Base-by-base conservation (phyloP, 2,329 filamentous ascomycete species). In the Claviceps capensis region DNA sequence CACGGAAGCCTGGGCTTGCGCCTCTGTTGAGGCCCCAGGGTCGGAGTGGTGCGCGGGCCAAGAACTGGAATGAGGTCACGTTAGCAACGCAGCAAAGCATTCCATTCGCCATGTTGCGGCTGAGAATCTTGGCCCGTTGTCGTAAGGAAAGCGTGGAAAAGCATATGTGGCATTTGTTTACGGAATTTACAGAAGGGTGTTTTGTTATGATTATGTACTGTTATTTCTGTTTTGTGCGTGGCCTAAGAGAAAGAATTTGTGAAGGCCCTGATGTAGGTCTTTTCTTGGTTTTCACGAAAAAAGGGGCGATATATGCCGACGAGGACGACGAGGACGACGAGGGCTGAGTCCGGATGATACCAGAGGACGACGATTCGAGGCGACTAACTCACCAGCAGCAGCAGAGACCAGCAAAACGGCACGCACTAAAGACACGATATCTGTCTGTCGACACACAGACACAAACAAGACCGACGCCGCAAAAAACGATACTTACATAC, bases 71-170 rank as follows among this genome's bases (percentile, higher is more conserved):
- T 69, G 67, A 55, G 56, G 63, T 54, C 61, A 61, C 55, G 60
- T 51, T 57, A 55, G 63, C 67, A 68, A 70, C 67, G 61, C 67
- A 69, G 63, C 67, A 68, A 70, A 67, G 62, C 67, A 69, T 70
- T 70, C 67, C 67, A 63, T 50, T 34, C 51, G 36, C 40, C 57
- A 62, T 57, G 62, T 61, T 58, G 48, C 61, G n/a, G 50, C 30
- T 34, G 30, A 34, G 30, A 4, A 34, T 34, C 9, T 34, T 34
- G 30, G 30, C 30, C 30, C 30, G 9, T 11, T 34, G 30, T 9
- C 9, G 30, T 34, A 34, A 34, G 30, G 30, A 34, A 34, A 34
- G 30, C 30, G 30, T 34, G 9, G 30, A 11, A 11, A 9, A 34
- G 30, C 30, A 11, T 34, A 11, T 34, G 3, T 34, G 30, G 30